A percentile compares a stretch with the other conserved stretches of the same genome.
Evolutionary conservation across 2,329 filamentous ascomycete species (phyloP).

Genomic region (Phyllosticta capitalensis): DNA sequence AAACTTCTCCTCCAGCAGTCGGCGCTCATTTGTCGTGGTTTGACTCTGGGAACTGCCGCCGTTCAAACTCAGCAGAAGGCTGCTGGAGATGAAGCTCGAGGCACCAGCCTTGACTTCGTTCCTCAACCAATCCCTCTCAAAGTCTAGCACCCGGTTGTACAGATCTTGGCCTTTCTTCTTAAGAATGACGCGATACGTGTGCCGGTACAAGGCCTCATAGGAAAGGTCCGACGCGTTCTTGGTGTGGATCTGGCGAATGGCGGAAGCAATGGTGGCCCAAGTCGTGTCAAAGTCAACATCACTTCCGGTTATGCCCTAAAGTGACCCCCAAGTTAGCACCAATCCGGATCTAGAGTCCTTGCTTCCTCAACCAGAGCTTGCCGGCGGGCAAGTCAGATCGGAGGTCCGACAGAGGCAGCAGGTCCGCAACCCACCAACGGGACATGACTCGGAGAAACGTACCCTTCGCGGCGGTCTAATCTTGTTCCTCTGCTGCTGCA

Average conservation of each 20-base stretch:
- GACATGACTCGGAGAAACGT: constrained; percentile 28
- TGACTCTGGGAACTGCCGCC: constrained; percentile 37
- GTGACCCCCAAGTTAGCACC: neutral
- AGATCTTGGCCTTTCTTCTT: constrained; percentile 75
- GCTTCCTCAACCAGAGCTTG: neutral
- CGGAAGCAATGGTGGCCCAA: constrained; percentile 68
- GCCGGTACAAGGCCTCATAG: constrained; percentile 91
- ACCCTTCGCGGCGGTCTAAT: constrained; percentile 61
- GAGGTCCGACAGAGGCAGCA: neutral
- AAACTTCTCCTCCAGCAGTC: constrained; percentile 74
- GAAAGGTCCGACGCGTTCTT: constrained; percentile 84
- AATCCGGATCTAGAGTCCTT: neutral
- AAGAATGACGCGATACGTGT: constrained; percentile 86
- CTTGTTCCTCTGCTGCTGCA: constrained; percentile 40
- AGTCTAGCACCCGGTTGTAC: constrained; percentile 69
- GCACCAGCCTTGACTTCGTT: constrained; percentile 64
- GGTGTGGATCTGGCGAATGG: constrained; percentile 79
- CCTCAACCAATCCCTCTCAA: constrained; percentile 75
- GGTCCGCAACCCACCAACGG: neutral
- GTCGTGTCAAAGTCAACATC: constrained; percentile 73
- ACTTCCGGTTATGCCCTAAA: constrained; percentile 50
- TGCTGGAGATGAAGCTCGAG: constrained; percentile 58
- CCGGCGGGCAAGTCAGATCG: neutral
- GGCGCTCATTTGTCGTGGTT: constrained; percentile 66
- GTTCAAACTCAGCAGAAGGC: constrained; percentile 49